Evolutionary conservation across 345 rosid species (phyloP).

Genomic region (Alliaria petiolata): DNA sequence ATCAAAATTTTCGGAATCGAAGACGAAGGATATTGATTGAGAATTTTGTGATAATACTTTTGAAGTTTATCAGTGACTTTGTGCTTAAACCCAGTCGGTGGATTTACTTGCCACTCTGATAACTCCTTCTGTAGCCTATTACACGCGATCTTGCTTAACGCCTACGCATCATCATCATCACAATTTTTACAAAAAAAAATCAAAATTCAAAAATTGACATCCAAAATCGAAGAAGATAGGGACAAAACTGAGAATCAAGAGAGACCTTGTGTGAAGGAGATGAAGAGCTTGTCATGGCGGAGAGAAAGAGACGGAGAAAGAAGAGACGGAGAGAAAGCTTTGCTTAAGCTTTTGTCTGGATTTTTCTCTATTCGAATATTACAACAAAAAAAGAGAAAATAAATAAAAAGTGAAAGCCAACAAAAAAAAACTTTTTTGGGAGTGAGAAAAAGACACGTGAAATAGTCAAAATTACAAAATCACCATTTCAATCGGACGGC

Average conservation of each 20-base stretch:
- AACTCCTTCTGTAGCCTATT: conserved; percentile 95
- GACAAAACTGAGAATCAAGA: not conserved
- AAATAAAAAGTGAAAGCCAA: not conserved
- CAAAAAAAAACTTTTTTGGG: not conserved
- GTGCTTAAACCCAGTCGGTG: conserved; percentile 73
- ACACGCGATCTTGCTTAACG: conserved; percentile 93
- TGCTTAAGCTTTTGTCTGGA: conserved; percentile 2
- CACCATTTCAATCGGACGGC: conserved; percentile 14
- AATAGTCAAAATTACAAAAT: too few species aligned
- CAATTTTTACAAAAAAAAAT: not conserved
- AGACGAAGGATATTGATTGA: not conserved
- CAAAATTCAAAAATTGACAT: not conserved
- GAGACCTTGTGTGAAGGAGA: conserved; percentile 67
- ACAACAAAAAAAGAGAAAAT: not conserved
- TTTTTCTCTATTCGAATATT: not conserved
- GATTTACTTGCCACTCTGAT: conserved; percentile 96
- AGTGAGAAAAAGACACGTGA: conserved; percentile 1
- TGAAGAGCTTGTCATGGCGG: conserved; percentile 79
- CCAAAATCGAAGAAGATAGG: not conserved
- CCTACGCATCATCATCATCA: conserved; percentile 33
- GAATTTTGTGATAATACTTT: conserved; percentile 22
- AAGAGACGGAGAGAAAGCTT: not conserved
- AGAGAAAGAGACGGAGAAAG: not conserved
- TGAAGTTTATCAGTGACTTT: conserved; percentile 66
- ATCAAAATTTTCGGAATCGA: not conserved